Evolutionary conservation across 768 basidiomycete species (phyloP), one percentile per base, ranked within the genome.

Genomic region (Boletales sp.): DNA sequence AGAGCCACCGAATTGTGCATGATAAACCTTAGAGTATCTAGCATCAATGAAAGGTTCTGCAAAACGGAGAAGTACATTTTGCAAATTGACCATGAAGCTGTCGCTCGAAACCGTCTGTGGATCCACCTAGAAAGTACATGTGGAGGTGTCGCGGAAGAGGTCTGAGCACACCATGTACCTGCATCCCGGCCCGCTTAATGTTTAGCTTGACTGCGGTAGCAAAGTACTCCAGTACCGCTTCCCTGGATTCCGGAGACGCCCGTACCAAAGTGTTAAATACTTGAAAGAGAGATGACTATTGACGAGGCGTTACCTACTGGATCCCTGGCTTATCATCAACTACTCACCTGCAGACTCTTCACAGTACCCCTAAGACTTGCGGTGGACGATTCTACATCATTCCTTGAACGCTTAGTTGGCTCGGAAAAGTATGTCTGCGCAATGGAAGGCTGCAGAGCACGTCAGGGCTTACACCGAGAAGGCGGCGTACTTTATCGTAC

Each of bases 21-120:
- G 41, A 48, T 39, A 45, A 41, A 88, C 94, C 79, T 96, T 98
- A 38, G 86, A 81, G 58, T 86, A 97, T 47, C 78, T 82, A 1
- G 89, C 84, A 65, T 98, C 95, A 77, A 98, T 91, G 61, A 97
- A 95, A 0, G 95, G 95, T 57, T 94, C 91, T 28, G 92, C 86
- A 60, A 99, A 87, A 13, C 84, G 81, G 41, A 93, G 75, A 19
- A 98, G 69, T 13, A 96, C 72, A n/a, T 76, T 77, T 57, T 94
- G 89, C 31, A 94, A 61, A 58, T 97, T 98, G 51, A 90, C 77
- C 86, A 99, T 88, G 66, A 93, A 97, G 49, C 89, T 85, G 63
- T 99, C 95, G 1, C 84, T 84, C 2, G 94, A 82, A 11, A 98
- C 94, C 0, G 90, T 91, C 10, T 80, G 78, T 1, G 84, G 80